phyloP scores from a whole-genome alignment of 352 stramenopile genomes.

The Phytophthora chlamydospora region DNA sequence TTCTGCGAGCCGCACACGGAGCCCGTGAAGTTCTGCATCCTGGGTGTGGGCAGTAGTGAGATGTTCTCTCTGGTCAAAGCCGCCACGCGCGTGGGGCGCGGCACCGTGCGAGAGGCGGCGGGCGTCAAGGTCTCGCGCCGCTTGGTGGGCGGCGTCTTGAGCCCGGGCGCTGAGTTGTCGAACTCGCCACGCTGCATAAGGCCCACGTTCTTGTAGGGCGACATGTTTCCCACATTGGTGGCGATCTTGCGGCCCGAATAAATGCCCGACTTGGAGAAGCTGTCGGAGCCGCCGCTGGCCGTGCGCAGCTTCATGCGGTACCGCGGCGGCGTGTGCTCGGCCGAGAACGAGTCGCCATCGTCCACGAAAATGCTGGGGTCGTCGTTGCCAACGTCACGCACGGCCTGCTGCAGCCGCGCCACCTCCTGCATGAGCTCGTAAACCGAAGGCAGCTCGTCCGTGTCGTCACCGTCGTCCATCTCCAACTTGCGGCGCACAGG shows the following conservation, averaged over 20 bases:
- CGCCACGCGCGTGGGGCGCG: slow-evolving; percentile 56
- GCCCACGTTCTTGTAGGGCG: slow-evolving; percentile 37
- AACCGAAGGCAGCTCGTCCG: slow-evolving; percentile 49
- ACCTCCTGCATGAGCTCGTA: slow-evolving; percentile 65
- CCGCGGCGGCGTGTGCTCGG: slow-evolving; percentile 27
- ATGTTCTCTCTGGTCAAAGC: slow-evolving; percentile 84
- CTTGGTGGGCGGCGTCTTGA: slow-evolving; percentile 46
- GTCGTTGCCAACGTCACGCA: slow-evolving; percentile 48
- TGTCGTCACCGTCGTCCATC: slow-evolving; percentile 35
- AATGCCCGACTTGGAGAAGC: slow-evolving; percentile 34
- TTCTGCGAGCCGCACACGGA: slow-evolving; percentile 78
- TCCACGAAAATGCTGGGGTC: slow-evolving; percentile 40
- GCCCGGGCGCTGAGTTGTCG: slow-evolving; percentile 13
- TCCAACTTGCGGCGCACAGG: slow-evolving; percentile 33
- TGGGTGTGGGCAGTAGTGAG: slow-evolving; percentile 65
- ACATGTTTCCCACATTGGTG: slow-evolving; percentile 33
- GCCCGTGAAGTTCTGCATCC: slow-evolving; percentile 46
- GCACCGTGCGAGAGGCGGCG: slow-evolving; percentile 29
- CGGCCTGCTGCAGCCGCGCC: slow-evolving; percentile 44
- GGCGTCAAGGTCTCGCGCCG: slow-evolving; percentile 24
- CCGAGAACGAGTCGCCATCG: slow-evolving; percentile 30
- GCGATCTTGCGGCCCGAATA: slow-evolving; percentile 33
- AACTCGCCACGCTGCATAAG: slow-evolving; percentile 24
- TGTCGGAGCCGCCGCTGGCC: slow-evolving; percentile 28
- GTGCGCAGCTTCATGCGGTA: slow-evolving; percentile 30